Evolutionary conservation across 805 yeast genomes (phyloP).

Genomic region (Lachancea dasiensis): DNA sequence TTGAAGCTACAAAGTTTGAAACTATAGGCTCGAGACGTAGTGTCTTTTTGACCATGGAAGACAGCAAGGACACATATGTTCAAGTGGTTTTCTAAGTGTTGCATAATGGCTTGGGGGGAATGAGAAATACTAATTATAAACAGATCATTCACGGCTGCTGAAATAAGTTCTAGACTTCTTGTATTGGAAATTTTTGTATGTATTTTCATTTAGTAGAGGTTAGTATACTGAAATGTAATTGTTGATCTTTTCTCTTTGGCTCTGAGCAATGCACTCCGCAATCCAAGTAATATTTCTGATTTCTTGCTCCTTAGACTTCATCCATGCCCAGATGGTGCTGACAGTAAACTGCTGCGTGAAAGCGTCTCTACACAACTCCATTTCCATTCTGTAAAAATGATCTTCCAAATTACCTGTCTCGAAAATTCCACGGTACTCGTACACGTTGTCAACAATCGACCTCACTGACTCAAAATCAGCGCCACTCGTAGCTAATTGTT

Average conservation of each 20-base stretch:
- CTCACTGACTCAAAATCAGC: conserved; percentile 77
- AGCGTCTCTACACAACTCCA: conserved; percentile 86
- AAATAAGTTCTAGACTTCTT: too few relatives aligned
- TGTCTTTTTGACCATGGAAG: conserved; percentile 51
- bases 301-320: conserved; percentile 93
- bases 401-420: conserved; percentile 71
- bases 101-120: too few relatives aligned
- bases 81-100: too few relatives aligned
- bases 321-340: conserved; percentile 93
- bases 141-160: too few relatives aligned
- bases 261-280: conserved; percentile 98
- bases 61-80: conserved; percentile 45
- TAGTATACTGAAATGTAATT: conserved; percentile 85
- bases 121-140: too few relatives aligned
- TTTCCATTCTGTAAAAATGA: conserved; percentile 86
- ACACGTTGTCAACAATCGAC: conserved; percentile 52
- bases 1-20: conserved; percentile 49
- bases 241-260: conserved; percentile 89
- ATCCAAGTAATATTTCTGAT: conserved; percentile 98
- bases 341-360: conserved; percentile 95
- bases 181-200: background rate
- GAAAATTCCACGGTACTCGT: conserved; percentile 58
- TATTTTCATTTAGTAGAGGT: conserved; percentile 1
- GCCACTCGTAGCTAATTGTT: conserved; percentile 65
- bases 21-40: conserved; percentile 46